Evolutionary conservation across 2,329 filamentous ascomycete species (phyloP), one percentile per base, ranked within the genome.

Genomic region (Botryotinia calthae): DNA sequence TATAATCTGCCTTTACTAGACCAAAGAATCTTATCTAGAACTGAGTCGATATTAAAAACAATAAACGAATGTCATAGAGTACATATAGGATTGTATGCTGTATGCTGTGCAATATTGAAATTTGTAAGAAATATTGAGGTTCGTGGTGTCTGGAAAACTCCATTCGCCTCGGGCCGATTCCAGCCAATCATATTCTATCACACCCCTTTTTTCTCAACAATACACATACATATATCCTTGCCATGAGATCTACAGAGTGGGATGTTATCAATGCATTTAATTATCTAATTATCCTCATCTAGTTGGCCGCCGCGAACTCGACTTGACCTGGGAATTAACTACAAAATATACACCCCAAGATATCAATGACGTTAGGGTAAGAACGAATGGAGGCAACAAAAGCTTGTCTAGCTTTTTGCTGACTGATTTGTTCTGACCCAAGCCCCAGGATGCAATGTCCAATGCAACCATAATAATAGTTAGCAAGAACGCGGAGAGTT

Each of bases 301-400:
- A 46, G 10, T 71, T 34, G 37, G 34, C 8, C n/a, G 58, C 20
- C n/a, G 44, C 25, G 59, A 28, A 66, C 46, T 54, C n/a, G 59
- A 51, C n/a, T 64, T 71, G 20, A 18, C 12, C 58, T 71, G 69
- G 12, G 40, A 42, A 34, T 51, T 54, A 44, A 74, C 44, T 37
- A 71, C 64, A 25, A 73, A 58, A 73, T 77, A 78, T 54, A 66
- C 61, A 56, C 73, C 48, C 77, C 77, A 79, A 37, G 74, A 77
- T 58, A 75, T 40, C 2, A 75, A 61, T 22, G 74, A 76, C 42
- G 77, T 28, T 16, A 72, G 64, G 37, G 74, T 76, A 31, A 77
- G 73, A 31, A 74, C 70, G 44, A 77, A 77, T 31, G 77, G 77
- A 37, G 77, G 78, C 25, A 78, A 62, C 20, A 73, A 65, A 7